Conservation (phyloP, 441 rosid species). For the Gossypium gossypioides region DNA sequence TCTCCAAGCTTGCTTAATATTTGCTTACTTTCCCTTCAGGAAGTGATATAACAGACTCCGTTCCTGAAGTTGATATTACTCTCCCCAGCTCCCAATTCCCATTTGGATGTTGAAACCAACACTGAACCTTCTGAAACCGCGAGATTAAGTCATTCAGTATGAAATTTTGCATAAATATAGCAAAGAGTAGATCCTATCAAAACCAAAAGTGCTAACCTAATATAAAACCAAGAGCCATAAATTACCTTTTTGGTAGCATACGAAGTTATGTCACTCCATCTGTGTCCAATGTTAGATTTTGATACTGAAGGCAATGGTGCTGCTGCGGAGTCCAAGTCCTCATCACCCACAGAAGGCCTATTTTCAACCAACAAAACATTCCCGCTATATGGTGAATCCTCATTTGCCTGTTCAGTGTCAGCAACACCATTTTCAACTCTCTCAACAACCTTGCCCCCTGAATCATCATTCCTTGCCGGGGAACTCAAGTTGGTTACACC, state of each 20-base stretch:
- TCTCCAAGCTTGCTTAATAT: conserved; percentile 11
- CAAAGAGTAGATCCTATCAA: background rate
- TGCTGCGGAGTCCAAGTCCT: conserved; percentile 37
- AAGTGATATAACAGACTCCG: conserved; percentile 55
- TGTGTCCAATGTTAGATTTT: conserved; percentile 37
- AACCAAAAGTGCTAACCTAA: background rate
- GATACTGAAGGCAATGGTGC: conserved; percentile 42
- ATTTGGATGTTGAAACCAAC: conserved; percentile 78
- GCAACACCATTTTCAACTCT: conserved; percentile 24
- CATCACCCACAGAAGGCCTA: conserved; percentile 38
- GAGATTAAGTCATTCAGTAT: background rate
- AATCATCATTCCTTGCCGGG: conserved; percentile 34
- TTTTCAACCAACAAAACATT: conserved; percentile 31
- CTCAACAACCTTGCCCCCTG: conserved; percentile 28
- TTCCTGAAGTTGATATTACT: conserved; percentile 56
- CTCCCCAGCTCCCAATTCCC: conserved; percentile 87
- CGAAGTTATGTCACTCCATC: conserved; percentile 74
- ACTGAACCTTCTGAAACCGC: conserved; percentile 60
- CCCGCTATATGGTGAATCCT: conserved; percentile 75
- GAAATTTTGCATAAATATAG: background rate
- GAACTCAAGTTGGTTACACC: conserved; percentile 20
- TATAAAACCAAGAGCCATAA: background rate
- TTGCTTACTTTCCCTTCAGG: conserved; percentile 69
- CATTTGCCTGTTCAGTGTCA: conserved; percentile 30
- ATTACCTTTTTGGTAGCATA: conserved; percentile 72